These are phyloP conservation scores for Sporisorium scitamineum DNA, from an alignment of 1,284 basidiomycete genomes.

Conservation along the genomic window DNA sequence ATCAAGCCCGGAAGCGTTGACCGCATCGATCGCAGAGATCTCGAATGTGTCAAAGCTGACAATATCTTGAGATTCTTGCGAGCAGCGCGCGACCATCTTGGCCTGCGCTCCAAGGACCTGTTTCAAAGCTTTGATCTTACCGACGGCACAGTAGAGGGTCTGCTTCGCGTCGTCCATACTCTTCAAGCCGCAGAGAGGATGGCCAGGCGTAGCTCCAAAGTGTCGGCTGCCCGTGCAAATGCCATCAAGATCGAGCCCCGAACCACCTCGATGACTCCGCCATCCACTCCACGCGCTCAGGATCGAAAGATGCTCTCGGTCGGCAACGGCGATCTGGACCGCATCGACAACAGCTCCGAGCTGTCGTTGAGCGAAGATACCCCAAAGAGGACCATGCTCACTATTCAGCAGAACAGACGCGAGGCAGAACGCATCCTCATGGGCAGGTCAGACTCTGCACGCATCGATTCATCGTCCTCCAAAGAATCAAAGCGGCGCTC, in stretches of 20 bases:
- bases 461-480: conserved; percentile 8
- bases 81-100: conserved; percentile 55
- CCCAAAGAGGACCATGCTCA: conserved; percentile 23
- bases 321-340: conserved; percentile 38
- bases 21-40: conserved; percentile 53
- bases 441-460: conserved; percentile 22
- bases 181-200: conserved; percentile 43
- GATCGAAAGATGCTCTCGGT: conserved; percentile 31
- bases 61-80: conserved; percentile 59
- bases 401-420: conserved; percentile 42
- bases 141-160: conserved; percentile 51
- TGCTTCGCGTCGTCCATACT: conserved; percentile 55
- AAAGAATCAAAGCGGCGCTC: conserved; percentile 32
- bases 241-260: conserved; percentile 41
- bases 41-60: conserved; percentile 54
- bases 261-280: conserved; percentile 49
- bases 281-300: conserved; percentile 37
- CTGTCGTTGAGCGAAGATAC: conserved; percentile 32
- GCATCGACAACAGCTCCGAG: conserved; percentile 35
- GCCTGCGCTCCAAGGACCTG: conserved; percentile 55
- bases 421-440: conserved; percentile 53
- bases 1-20: conserved; percentile 45
- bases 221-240: conserved; percentile 18
- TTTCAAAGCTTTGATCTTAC: conserved; percentile 59
- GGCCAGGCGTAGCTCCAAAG: conserved; percentile 31